A percentile compares a stretch with the other conserved stretches of the same genome.
Conservation (phyloP, 2,329 filamentous ascomycete species). For the Aspergillus pseudoviridinutans region DNA sequence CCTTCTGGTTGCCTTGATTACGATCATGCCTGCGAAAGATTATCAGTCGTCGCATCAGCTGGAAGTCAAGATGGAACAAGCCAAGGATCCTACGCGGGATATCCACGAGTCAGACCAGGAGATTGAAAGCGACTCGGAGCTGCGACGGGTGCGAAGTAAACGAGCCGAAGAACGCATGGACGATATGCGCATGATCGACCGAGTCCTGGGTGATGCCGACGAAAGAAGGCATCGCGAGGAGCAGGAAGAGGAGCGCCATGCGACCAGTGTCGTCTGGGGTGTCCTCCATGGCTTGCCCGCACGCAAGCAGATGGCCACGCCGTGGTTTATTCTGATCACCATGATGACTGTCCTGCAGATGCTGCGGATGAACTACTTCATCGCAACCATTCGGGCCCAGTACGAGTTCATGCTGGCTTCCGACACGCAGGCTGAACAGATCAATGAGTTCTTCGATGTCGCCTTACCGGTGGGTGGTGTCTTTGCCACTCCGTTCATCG, state of each 20-base stretch:
- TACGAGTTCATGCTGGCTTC: constrained; percentile 72
- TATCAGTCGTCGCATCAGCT: constrained; percentile 79
- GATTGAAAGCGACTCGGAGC: constrained; percentile 46
- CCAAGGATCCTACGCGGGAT: constrained; percentile 31
- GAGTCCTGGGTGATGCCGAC: constrained; percentile 63
- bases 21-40: constrained; percentile 65
- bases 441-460: constrained; percentile 83
- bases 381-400: constrained; percentile 78
- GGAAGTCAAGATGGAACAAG: constrained; percentile 61
- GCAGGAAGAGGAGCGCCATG: constrained; percentile 64
- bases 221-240: constrained; percentile 56
- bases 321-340: constrained; percentile 86
- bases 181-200: constrained; percentile 64
- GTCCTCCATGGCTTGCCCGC: constrained; percentile 71
- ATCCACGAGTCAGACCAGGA: constrained; percentile 49
- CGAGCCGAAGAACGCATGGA: constrained; percentile 58
- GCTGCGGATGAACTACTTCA: constrained; percentile 88
- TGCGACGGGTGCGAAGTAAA: constrained; percentile 48
- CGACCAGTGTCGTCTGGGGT: constrained; percentile 76
- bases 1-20: constrained; percentile 62
- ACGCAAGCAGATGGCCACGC: constrained; percentile 66
- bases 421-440: constrained; percentile 55
- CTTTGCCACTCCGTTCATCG: constrained; percentile 79
- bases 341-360: constrained; percentile 74
- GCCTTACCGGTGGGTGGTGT: constrained; percentile 78